Evolutionary conservation across 2,329 filamentous ascomycete species (phyloP).

Genomic region (Fusarium dimerum): DNA sequence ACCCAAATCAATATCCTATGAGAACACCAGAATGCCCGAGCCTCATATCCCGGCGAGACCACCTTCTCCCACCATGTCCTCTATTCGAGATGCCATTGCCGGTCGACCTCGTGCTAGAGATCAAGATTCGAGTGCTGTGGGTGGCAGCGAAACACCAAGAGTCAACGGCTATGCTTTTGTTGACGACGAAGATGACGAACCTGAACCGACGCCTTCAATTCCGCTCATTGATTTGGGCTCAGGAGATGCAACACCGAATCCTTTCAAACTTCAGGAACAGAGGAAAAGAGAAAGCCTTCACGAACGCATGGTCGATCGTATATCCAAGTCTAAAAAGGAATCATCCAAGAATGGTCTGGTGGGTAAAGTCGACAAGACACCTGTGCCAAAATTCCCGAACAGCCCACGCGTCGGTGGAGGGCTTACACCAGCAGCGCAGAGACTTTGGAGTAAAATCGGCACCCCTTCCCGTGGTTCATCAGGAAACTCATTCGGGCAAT

Average conservation of each 20-base stretch:
- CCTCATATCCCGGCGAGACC: slow-evolving; percentile 50
- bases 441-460: slow-evolving; percentile 64
- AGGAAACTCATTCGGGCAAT: slow-evolving; percentile 36
- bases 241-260: slow-evolving; percentile 69
- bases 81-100: slow-evolving; percentile 80
- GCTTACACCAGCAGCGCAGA: slow-evolving; percentile 74
- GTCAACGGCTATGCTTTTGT: slow-evolving; percentile 96
- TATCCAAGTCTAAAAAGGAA: slow-evolving; percentile 69
- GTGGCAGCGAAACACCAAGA: slow-evolving; percentile 73
- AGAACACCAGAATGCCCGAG: slow-evolving; percentile 76
- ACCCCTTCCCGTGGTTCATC: slow-evolving; percentile 41
- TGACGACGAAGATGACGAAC: slow-evolving; percentile 68
- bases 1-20: slow-evolving; percentile 76
- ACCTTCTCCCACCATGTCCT: slow-evolving; percentile 79
- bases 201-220: slow-evolving; percentile 22
- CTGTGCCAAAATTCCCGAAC: slow-evolving; percentile 70
- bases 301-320: slow-evolving; percentile 82
- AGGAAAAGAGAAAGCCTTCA: slow-evolving; percentile 79
- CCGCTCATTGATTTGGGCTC: slow-evolving; percentile 59
- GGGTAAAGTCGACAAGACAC: slow-evolving; percentile 59
- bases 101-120: slow-evolving; percentile 65
- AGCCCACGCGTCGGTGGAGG: slow-evolving; percentile 58
- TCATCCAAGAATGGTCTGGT: slow-evolving; percentile 60
- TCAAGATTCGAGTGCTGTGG: slow-evolving; percentile 57
- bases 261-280: slow-evolving; percentile 76